phyloP scores from a whole-genome alignment of 2,329 filamentous ascomycete genomes.

The Truncatella angustata region DNA sequence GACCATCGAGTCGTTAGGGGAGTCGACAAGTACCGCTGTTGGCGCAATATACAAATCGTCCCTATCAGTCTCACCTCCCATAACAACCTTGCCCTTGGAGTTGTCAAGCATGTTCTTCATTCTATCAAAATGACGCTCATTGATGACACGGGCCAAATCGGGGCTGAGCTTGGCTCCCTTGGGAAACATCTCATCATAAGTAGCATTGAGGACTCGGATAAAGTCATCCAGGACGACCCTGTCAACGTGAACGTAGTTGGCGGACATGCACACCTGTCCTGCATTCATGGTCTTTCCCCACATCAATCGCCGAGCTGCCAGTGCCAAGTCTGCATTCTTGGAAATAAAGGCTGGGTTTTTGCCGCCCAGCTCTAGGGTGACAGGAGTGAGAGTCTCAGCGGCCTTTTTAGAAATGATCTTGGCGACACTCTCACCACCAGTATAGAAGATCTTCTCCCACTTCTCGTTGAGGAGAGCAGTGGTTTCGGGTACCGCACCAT shows the following conservation, averaged over 20 bases:
- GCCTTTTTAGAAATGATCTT: slow-evolving; percentile 89
- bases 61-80: slow-evolving; percentile 83
- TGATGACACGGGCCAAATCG: slow-evolving; percentile 80
- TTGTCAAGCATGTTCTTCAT: slow-evolving; percentile 90
- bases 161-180: slow-evolving; percentile 73
- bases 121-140: slow-evolving; percentile 73
- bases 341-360: slow-evolving; percentile 90
- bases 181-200: slow-evolving; percentile 78
- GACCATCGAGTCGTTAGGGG: slow-evolving; percentile 73
- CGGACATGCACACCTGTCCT: slow-evolving; percentile 88
- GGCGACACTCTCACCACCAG: slow-evolving; percentile 74
- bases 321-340: slow-evolving; percentile 72
- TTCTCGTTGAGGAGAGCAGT: slow-evolving; percentile 80
- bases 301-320: slow-evolving; percentile 80
- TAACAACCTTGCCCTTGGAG: slow-evolving; percentile 77
- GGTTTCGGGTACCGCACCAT: slow-evolving; percentile 78
- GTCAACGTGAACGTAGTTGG: slow-evolving; percentile 90
- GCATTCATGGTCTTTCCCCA: slow-evolving; percentile 88
- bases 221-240: slow-evolving; percentile 69
- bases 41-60: slow-evolving; percentile 82
- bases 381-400: slow-evolving; percentile 82
- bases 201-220: slow-evolving; percentile 69
- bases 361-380: slow-evolving; percentile 87
- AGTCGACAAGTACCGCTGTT: slow-evolving; percentile 83
- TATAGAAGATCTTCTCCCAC: slow-evolving; percentile 99